Evolutionary conservation across 441 rosid species (phyloP).

Genomic region (Pelargonium australe): DNA sequence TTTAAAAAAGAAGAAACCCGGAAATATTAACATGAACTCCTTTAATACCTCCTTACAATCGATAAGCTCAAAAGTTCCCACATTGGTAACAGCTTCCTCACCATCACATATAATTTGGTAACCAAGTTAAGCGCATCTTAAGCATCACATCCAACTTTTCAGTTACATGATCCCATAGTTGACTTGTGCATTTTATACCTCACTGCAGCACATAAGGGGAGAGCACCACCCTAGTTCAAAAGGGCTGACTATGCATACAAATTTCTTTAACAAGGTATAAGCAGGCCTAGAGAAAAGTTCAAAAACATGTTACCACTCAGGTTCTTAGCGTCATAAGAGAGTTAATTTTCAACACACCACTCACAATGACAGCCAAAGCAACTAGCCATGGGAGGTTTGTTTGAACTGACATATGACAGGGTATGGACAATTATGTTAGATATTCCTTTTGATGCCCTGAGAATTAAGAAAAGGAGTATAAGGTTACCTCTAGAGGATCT

Average conservation of each 20-base stretch:
- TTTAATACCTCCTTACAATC: conserved; percentile 33
- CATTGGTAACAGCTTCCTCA: conserved; percentile 34
- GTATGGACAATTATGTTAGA: neutral
- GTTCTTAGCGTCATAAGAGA: neutral
- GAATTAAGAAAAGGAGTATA: conserved; percentile 17
- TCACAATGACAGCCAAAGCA: neutral
- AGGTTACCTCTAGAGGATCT: conserved; percentile 79
- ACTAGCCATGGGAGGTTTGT: neutral
- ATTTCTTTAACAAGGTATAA: conserved; percentile 2
- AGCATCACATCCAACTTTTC: neutral
- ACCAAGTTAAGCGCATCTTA: conserved; percentile 2
- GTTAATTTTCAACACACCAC: neutral
- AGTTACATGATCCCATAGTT: neutral
- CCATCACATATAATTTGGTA: conserved; percentile 15
- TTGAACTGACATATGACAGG: neutral
- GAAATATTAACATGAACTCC: conserved; percentile 22
- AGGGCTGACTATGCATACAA: neutral
- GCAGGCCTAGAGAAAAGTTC: neutral
- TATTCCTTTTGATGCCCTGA: neutral
- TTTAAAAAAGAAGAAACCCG: conserved; percentile 15
- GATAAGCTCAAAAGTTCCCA: conserved; percentile 38
- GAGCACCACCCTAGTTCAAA: conserved; percentile 3
- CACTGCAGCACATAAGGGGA: neutral
- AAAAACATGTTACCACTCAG: neutral
- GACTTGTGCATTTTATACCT: conserved; percentile 8